Evolutionary conservation across 140 eudicot genomes (phyloP).

Genomic region (Flaveria floridana): DNA sequence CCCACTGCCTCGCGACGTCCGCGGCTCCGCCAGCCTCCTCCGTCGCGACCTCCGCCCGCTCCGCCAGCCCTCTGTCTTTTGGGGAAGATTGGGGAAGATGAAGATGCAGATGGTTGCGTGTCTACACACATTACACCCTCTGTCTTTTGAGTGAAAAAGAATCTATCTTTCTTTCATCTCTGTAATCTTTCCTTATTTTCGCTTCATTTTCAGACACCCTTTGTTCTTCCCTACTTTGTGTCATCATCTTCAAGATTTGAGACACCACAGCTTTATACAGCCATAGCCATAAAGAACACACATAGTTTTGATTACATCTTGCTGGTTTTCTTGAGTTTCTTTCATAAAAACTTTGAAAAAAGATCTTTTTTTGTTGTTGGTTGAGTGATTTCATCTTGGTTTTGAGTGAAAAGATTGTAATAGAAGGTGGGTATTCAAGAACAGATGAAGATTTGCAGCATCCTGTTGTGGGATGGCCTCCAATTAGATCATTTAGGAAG

Average conservation of each 20-base stretch:
- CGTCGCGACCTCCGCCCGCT: too few relatives aligned
- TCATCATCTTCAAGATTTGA: slow-evolving; percentile 35
- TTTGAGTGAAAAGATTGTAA: slow-evolving; percentile 25
- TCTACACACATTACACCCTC: slow-evolving; percentile 1
- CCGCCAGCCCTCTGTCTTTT: too few relatives aligned
- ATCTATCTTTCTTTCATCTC: slow-evolving; percentile 31
- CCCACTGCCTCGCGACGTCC: too few relatives aligned
- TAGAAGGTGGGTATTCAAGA: slow-evolving; percentile 51
- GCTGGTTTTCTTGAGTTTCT: slow-evolving; percentile 14
- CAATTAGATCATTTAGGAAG: too few relatives aligned
- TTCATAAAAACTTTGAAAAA: background rate
- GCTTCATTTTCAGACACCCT: slow-evolving; percentile 31
- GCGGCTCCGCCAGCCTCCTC: too few relatives aligned
- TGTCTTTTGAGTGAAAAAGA: slow-evolving; percentile 40
- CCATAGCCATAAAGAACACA: slow-evolving; percentile 29
- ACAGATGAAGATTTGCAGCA: slow-evolving; percentile 36
- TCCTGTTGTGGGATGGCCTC: background rate
- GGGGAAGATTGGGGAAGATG: too few relatives aligned
- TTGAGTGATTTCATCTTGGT: background rate
- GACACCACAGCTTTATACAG: slow-evolving; percentile 28
- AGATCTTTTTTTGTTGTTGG: background rate
- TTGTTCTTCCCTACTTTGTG: slow-evolving; percentile 35
- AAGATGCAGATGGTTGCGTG: slow-evolving; percentile 36
- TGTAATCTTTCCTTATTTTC: slow-evolving; percentile 31
- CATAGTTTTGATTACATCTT: slow-evolving; percentile 16